Evolutionary conservation across 2,329 filamentous ascomycete species (phyloP).

Genomic region (Sporothrix humicola): DNA sequence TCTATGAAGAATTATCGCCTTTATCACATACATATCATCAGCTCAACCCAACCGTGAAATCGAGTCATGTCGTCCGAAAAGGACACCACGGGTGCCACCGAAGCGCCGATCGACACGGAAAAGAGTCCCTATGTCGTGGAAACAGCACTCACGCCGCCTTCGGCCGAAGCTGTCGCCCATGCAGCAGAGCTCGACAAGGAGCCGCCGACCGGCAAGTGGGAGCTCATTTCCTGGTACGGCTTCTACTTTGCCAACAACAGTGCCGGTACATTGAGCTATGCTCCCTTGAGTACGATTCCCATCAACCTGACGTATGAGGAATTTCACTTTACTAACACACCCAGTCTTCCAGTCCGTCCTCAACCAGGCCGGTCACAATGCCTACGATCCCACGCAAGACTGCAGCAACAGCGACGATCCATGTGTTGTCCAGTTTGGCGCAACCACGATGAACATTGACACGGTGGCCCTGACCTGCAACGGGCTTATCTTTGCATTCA

Average conservation of each 20-base stretch:
- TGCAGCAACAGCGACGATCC: slow-evolving; percentile 11
- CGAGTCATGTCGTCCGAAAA: not conserved
- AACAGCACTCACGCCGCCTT: not conserved
- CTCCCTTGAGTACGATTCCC: not conserved
- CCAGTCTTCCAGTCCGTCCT: slow-evolving; percentile 12
- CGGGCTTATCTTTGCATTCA: slow-evolving; percentile 10
- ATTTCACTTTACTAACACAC: not conserved
- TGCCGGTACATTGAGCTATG: not conserved
- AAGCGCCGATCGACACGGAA: not conserved
- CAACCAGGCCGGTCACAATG: slow-evolving; percentile 10
- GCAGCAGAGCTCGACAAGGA: slow-evolving; percentile 15
- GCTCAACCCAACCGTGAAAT: not conserved
- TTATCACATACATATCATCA: too few relatives aligned
- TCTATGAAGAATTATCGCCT: too few relatives aligned
- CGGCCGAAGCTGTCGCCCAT: not conserved
- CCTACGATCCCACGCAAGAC: slow-evolving; percentile 1
- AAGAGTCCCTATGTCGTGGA: slow-evolving; percentile 13
- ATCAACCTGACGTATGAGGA: not conserved
- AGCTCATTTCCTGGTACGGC: slow-evolving; percentile 21
- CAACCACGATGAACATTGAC: slow-evolving; percentile 12
- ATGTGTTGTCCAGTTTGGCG: slow-evolving; percentile 4
- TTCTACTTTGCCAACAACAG: slow-evolving; percentile 24
- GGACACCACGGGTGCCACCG: not conserved
- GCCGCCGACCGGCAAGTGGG: slow-evolving; percentile 15
- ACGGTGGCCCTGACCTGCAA: slow-evolving; percentile 11